Evolutionary conservation across 495 filamentous ascomycete species (phyloP), one percentile per base, ranked within the genome.

Genomic region (Chlorociboria aeruginascens): DNA sequence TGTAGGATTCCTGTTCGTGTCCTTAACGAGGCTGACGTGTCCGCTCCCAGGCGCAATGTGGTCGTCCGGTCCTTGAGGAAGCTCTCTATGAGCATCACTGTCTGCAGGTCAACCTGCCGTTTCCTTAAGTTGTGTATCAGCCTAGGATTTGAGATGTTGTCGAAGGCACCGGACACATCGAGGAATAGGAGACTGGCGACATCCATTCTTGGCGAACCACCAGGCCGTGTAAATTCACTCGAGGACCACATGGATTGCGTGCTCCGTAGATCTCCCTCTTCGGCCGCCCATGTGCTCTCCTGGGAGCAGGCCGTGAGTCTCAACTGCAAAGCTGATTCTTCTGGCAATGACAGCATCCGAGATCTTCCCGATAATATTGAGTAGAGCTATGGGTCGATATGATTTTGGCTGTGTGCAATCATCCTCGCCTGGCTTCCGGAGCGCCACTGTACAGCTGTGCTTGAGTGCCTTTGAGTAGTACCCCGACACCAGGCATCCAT

Each of bases 281-380:
- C 55, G 45, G 8, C 57, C 59, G 13, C 60, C 54, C 9, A 56
- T 47, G 37, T 68, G 54, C 14, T 11, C 35, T 13, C 40, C 28
- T 16, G 53, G 59, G 9, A 68, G 57, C 3, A 66, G 45, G 3
- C 43, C 6, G 28, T 59, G 17, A 12, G 25, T 55, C 12, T 68
- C 55, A 4, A 58, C 42, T 1, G 48, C 31, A 34, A 55, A 61
- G n/a, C 32, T 47, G 3, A 68, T 43, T n/a, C 57, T 34, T 7
- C 29, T 40, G 1, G 62, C 53, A 9, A 65, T 42, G 6, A 68
- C 41, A 0, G 51, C 37, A 44, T 67, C 58, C 11, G 65, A 39
- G 12, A 51, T 38, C 40, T 69, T 68, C 2, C 58, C 61, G n/a
- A 69, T n/a, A 8, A 58, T 66, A 38, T 65, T 63, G 0, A 64